Base-by-base conservation (phyloP, 2,329 filamentous ascomycete genomes). In the Zasmidium cellare region DNA sequence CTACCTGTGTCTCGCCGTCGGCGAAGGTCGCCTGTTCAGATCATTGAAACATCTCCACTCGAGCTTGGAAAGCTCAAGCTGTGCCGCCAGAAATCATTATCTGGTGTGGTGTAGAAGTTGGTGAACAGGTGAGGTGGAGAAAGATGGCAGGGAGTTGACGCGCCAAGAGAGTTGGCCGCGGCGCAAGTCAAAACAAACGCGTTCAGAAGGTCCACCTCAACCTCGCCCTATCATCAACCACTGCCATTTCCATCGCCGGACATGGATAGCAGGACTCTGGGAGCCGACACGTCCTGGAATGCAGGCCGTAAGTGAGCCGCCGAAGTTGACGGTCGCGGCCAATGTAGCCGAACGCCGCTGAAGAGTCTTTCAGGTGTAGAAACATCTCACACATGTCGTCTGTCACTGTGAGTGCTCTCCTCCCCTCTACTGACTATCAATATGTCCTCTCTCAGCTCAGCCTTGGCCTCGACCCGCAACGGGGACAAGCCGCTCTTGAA, bases 401-500 rank as follows among this genome's bases (percentile, higher is more conserved):
- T n/a, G n/a, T n/a, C n/a, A n/a, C 12, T 41, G 35, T 41, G 16
- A 14, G 35, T 41, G n/a, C 11, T 16, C 35, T 18, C 16, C n/a
- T n/a, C 7, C 16, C 7, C 35, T 14, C 7, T n/a, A 41, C 35
- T 41, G 35, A 41, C 35, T 18, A 6, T n/a, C 46, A 49, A 9
- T 22, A 49, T 49, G 46, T 24, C 46, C 7, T 49, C 46, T 25
- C 46, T 25, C 25, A 49, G 22, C 46, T 25, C 46, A 25, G 46
- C 22, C 14, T 20, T 49, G 19, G 46, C 46, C 25, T 49, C 46
- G 5, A 41, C 35, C 16, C 35, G 35, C 16, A 41, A 41, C 35
- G 35, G 35, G 3, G 35, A 41, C 11, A 53, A 54, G 12, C 20
- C 25, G 20, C 48, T 53, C 5, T 49, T 59, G 9, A 56, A 56